These are phyloP conservation scores for Graphium sp. DNA, from an alignment of 2,329 filamentous ascomycete genomes.

Conservation along the genomic window DNA sequence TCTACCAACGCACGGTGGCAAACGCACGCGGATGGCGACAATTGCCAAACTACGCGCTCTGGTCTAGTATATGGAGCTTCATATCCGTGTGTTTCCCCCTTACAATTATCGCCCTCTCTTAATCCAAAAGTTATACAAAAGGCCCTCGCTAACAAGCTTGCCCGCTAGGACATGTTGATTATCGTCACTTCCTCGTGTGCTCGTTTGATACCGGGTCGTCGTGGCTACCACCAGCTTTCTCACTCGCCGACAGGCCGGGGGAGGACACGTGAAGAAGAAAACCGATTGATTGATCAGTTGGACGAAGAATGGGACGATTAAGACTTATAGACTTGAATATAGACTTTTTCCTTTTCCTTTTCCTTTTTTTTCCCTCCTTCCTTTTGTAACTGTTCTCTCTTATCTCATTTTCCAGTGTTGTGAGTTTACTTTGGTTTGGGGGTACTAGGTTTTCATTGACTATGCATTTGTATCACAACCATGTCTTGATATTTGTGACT, in stretches of 20 bases:
- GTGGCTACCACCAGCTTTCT: slow-evolving; percentile 52
- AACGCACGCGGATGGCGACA: slow-evolving; percentile 93
- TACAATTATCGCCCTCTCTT: neutral
- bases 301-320: slow-evolving; percentile 94
- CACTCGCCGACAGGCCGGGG: slow-evolving; percentile 30
- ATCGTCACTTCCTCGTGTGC: slow-evolving; percentile 55
- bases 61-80: slow-evolving; percentile 76
- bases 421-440: too few species aligned
- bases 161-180: slow-evolving; percentile 44
- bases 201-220: slow-evolving; percentile 38
- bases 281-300: slow-evolving; percentile 83
- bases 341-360: neutral
- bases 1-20: slow-evolving; percentile 88
- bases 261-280: slow-evolving; percentile 61
- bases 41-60: slow-evolving; percentile 83
- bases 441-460: too few species aligned
- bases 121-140: too few species aligned
- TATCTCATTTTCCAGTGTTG: neutral
- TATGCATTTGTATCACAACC: too few species aligned
- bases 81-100: slow-evolving; percentile 47
- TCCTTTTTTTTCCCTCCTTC: slow-evolving; percentile 1
- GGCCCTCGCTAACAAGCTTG: slow-evolving; percentile 3
- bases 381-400: neutral
- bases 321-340: neutral
- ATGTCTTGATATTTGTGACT: too few species aligned